A percentile compares a stretch with the other conserved stretches of the same genome.
Evolutionary conservation across 129 eudicot species (phyloP).

Genomic region (Lonicera japonica): DNA sequence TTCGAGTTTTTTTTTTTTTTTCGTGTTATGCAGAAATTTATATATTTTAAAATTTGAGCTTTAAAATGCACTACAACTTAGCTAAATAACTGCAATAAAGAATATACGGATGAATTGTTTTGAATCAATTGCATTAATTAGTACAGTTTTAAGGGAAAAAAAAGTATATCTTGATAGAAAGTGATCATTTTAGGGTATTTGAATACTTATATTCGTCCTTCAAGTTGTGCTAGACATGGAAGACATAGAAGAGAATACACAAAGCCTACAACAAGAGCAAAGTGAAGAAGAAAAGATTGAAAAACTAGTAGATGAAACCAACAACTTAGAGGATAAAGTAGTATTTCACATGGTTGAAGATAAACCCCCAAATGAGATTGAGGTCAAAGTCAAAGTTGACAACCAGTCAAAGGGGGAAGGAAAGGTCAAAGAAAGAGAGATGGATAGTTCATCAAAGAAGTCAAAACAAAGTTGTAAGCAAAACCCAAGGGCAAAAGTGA

Average conservation of each 20-base stretch:
- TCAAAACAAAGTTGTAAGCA: conserved; percentile 7
- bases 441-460: conserved; percentile 11
- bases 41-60: too few species aligned
- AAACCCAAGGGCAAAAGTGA: conserved; percentile 15
- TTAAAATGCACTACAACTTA: too few species aligned
- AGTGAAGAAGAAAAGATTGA: conserved; percentile 5
- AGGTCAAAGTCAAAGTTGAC: neutral
- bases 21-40: too few species aligned
- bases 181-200: too few species aligned
- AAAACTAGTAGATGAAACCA: conserved; percentile 1
- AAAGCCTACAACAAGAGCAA: conserved; percentile 5
- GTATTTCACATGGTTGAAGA: conserved; percentile 10
- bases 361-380: neutral
- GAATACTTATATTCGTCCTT: too few species aligned
- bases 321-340: neutral
- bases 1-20: too few species aligned
- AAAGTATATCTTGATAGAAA: too few species aligned
- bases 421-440: conserved; percentile 2
- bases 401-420: conserved; percentile 5
- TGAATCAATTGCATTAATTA: too few species aligned
- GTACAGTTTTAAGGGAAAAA: too few species aligned
- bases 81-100: too few species aligned
- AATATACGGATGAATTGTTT: too few species aligned
- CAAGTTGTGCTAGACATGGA: neutral
- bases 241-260: neutral